These are phyloP conservation scores for Parasitella parasitica DNA, from an alignment of 371 early-diverging fungal species.

Conservation along the genomic window DNA sequence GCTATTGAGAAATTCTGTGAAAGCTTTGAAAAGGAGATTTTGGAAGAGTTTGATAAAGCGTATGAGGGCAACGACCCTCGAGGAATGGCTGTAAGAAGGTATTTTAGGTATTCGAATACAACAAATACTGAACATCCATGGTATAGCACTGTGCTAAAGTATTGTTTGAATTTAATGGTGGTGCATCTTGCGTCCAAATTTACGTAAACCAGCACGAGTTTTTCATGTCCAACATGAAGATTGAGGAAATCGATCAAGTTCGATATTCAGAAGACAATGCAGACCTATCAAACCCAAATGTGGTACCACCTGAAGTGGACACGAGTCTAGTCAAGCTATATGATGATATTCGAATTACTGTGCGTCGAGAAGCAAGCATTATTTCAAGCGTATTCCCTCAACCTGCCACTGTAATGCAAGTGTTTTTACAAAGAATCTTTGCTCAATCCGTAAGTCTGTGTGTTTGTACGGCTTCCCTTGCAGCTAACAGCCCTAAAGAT, in stretches of 20 bases:
- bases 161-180: slow-evolving; percentile 93
- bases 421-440: slow-evolving; percentile 91
- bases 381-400: slow-evolving; percentile 94
- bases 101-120: background rate
- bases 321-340: slow-evolving; percentile 77
- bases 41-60: slow-evolving; percentile 86
- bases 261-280: slow-evolving; percentile 42
- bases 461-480: background rate
- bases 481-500: slow-evolving; percentile 47
- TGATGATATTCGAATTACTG: slow-evolving; percentile 79
- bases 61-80: slow-evolving; percentile 69
- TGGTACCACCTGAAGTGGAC: slow-evolving; percentile 72
- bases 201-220: slow-evolving; percentile 97
- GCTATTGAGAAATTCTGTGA: slow-evolving; percentile 93
- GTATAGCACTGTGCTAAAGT: slow-evolving; percentile 81
- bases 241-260: slow-evolving; percentile 56
- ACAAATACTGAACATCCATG: background rate
- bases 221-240: slow-evolving; percentile 81
- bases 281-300: slow-evolving; percentile 42
- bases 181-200: slow-evolving; percentile 88
- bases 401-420: slow-evolving; percentile 86
- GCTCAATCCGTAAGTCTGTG: slow-evolving; percentile 78
- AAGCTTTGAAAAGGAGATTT: slow-evolving; percentile 83
- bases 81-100: slow-evolving; percentile 65
- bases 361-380: slow-evolving; percentile 83